A percentile compares a stretch with the other conserved stretches of the same genome.
These are phyloP conservation scores for Fusarium burgessii DNA, from an alignment of 2,329 filamentous ascomycete species.

Conservation along the genomic window DNA sequence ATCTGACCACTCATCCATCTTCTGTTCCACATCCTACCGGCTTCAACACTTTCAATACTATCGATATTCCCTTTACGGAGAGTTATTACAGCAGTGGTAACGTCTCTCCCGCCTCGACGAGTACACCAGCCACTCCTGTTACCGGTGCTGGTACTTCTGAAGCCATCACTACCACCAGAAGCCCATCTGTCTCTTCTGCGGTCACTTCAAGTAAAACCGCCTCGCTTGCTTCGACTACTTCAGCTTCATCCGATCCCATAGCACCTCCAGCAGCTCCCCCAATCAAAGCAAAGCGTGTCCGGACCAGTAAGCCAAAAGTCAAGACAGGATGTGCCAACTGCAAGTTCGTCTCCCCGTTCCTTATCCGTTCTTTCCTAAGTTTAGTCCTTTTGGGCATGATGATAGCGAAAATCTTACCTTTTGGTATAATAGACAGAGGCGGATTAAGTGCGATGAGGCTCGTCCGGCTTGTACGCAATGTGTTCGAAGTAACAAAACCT, in stretches of 20 bases:
- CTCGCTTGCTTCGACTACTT: constrained; percentile 2
- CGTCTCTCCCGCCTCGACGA: constrained; percentile 33
- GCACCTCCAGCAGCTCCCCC: constrained; percentile 12
- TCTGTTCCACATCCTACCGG: constrained; percentile 8
- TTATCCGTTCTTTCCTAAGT: not conserved
- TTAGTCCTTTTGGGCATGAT: constrained; percentile 14
- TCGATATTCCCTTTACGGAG: constrained; percentile 30
- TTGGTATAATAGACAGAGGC: constrained; percentile 60
- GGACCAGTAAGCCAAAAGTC: constrained; percentile 70
- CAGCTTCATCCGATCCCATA: constrained; percentile 15
- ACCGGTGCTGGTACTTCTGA: constrained; percentile 13
- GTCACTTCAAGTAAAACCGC: constrained; percentile 2
- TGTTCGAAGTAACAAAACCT: constrained; percentile 67
- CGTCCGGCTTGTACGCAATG: constrained; percentile 72
- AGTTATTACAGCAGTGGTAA: constrained; percentile 37
- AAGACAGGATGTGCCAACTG: constrained; percentile 76
- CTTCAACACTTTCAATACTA: constrained; percentile 11
- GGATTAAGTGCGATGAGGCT: constrained; percentile 75
- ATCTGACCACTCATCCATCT: constrained; percentile 17
- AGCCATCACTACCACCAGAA: constrained; percentile 5
- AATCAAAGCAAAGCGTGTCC: constrained; percentile 55
- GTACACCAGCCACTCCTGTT: constrained; percentile 30
- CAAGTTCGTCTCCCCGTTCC: constrained; percentile 65
- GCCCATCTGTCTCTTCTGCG: constrained; percentile 13
- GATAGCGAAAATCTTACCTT: constrained; percentile 37